Conservation (phyloP, 2,329 filamentous ascomycete species). For the Tolypocladium paradoxum region DNA sequence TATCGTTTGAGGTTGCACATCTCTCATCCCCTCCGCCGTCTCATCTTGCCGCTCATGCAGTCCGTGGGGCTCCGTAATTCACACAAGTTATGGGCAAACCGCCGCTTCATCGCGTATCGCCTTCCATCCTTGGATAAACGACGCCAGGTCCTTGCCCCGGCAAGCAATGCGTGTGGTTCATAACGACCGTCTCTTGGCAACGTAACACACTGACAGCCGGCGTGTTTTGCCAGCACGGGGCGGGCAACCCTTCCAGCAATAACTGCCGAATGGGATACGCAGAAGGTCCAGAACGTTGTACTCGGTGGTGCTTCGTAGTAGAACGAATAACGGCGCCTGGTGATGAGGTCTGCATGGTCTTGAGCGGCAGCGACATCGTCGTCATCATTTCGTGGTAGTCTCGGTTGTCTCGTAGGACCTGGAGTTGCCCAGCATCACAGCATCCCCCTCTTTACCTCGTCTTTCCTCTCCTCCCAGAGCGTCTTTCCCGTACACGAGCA, state of each 20-base stretch:
- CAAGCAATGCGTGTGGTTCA: background rate
- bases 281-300: background rate
- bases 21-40: background rate
- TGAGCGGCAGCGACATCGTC: background rate
- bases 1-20: background rate
- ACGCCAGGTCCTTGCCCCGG: background rate
- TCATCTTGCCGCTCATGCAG: background rate
- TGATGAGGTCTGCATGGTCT: background rate
- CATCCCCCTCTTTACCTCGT: conserved; percentile 86
- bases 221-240: background rate
- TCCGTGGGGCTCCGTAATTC: background rate
- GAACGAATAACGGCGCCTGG: background rate
- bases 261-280: background rate
- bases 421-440: conserved; percentile 37
- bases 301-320: background rate
- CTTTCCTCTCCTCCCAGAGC: conserved; percentile 90
- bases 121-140: background rate
- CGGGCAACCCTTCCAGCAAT: background rate
- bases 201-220: background rate
- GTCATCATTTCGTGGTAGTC: background rate
- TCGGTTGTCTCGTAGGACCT: background rate
- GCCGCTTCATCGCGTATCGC: background rate
- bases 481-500: conserved; percentile 98
- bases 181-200: background rate
- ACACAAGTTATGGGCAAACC: background rate